Percentiles rank a stretch among this genome's conserved stretches.
phyloP scores from a whole-genome alignment of 495 filamentous ascomycete species.

The Aspergillus ostianus region DNA sequence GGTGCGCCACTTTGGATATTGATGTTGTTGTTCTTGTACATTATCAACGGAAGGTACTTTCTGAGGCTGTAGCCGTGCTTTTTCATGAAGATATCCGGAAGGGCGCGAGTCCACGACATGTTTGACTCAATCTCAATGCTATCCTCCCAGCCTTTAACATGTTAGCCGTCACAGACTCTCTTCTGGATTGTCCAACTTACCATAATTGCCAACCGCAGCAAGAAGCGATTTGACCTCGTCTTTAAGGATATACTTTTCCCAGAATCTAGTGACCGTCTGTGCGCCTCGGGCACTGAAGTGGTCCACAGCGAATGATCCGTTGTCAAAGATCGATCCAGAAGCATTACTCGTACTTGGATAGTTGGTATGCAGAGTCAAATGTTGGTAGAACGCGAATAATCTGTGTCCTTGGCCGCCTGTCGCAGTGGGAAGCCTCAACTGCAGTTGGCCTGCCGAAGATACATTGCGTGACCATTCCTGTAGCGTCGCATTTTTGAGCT shows the following conservation, averaged over 20 bases:
- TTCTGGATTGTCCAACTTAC: conserved; percentile 18
- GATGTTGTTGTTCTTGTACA: conserved; percentile 28
- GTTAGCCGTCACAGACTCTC: not conserved
- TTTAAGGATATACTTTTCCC: conserved; percentile 43
- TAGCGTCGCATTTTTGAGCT: conserved; percentile 18
- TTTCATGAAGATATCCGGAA: conserved; percentile 38
- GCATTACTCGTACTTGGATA: conserved; percentile 16
- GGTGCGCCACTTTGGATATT: conserved; percentile 19
- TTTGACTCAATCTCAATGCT: conserved; percentile 42
- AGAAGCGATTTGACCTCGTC: conserved; percentile 32
- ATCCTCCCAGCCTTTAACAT: conserved; percentile 47
- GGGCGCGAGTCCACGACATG: conserved; percentile 44
- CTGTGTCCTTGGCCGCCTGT: conserved; percentile 15
- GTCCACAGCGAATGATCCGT: conserved; percentile 50
- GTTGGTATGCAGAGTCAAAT: conserved; percentile 28
- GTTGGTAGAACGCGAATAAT: conserved; percentile 40
- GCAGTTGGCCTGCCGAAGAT: conserved; percentile 15
- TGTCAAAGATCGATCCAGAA: conserved; percentile 32
- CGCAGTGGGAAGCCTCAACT: conserved; percentile 11
- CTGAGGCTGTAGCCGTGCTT: conserved; percentile 32
- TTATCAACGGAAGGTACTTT: conserved; percentile 24
- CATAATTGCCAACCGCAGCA: conserved; percentile 39
- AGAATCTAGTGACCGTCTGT: conserved; percentile 40
- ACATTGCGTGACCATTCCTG: conserved; percentile 18
- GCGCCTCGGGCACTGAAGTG: conserved; percentile 48